Conservation (phyloP, 2,329 filamentous ascomycete genomes). For the Elsinoe australis region DNA sequence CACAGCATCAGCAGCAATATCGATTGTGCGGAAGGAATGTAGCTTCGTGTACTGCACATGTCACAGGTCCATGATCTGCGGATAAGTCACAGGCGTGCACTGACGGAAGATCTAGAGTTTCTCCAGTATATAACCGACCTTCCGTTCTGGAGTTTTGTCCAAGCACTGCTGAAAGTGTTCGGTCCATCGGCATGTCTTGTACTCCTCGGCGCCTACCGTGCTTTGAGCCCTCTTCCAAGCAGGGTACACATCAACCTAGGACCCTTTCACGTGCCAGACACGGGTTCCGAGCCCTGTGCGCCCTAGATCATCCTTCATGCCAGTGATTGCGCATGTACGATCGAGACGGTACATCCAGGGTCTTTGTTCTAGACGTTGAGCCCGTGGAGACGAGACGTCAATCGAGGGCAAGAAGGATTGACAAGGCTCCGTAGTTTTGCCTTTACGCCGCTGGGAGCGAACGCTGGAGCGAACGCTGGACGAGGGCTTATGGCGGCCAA, state of each 20-base stretch:
- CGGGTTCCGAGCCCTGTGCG: neutral
- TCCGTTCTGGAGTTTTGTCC: neutral
- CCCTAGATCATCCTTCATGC: neutral
- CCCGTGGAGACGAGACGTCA: neutral
- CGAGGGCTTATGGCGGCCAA: neutral
- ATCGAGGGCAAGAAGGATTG: neutral
- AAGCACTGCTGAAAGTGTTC: neutral
- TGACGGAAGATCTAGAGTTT: too few relatives aligned
- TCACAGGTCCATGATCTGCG: too few relatives aligned
- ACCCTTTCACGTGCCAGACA: neutral
- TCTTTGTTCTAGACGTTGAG: slow-evolving; percentile 3
- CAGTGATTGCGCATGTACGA: slow-evolving; percentile 7
- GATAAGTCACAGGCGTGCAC: too few relatives aligned
- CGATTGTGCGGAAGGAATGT: too few relatives aligned
- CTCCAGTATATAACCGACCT: too few relatives aligned
- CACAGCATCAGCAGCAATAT: too few relatives aligned
- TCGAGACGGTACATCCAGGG: slow-evolving; percentile 7
- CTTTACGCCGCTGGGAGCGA: neutral
- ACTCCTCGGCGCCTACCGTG: neutral
- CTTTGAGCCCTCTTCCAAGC: slow-evolving; percentile 7
- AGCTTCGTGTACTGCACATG: too few relatives aligned
- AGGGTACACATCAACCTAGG: neutral
- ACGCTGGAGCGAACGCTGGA: neutral
- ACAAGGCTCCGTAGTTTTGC: neutral
- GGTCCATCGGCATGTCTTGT: neutral